A percentile compares a stretch with the other conserved stretches of the same genome.
Conservation (phyloP, 1,139 yeast species). For the Kodamaea plutei region DNA sequence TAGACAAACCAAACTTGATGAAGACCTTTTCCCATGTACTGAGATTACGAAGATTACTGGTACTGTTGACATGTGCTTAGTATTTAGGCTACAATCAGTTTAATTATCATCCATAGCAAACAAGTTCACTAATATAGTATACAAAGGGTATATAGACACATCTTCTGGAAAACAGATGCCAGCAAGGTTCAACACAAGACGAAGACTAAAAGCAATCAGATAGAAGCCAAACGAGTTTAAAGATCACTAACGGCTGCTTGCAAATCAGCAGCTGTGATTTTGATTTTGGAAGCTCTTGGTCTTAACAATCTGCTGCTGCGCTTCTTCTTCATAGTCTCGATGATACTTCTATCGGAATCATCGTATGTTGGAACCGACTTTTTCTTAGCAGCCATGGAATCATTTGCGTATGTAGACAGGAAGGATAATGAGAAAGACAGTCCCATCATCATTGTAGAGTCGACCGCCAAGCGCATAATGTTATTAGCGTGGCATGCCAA, state of each 20-base stretch:
- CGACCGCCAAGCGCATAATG: slow-evolving; percentile 48
- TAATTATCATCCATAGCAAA: too few relatives aligned
- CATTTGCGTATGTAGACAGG: slow-evolving; percentile 33
- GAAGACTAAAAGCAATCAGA: too few relatives aligned
- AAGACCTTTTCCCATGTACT: too few relatives aligned
- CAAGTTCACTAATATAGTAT: too few relatives aligned
- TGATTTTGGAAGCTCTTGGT: slow-evolving; percentile 23
- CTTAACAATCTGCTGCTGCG: slow-evolving; percentile 16
- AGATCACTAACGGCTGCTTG: slow-evolving; percentile 25
- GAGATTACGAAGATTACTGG: too few relatives aligned
- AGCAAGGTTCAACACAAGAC: too few relatives aligned
- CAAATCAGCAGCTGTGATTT: slow-evolving; percentile 38
- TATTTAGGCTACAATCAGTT: too few relatives aligned
- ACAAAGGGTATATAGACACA: too few relatives aligned
- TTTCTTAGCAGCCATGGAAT: slow-evolving; percentile 22
- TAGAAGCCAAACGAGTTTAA: too few relatives aligned
- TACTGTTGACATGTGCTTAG: too few relatives aligned
- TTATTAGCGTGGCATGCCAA: slow-evolving; percentile 49
- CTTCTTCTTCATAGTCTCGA: slow-evolving; percentile 26
- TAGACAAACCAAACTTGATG: too few relatives aligned
- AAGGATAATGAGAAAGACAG: slow-evolving; percentile 36
- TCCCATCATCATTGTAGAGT: slow-evolving; percentile 41
- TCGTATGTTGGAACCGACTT: slow-evolving; percentile 23
- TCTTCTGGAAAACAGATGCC: too few relatives aligned
- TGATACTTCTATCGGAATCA: slow-evolving; percentile 27